A percentile compares a stretch with the other conserved stretches of the same genome.
These are phyloP conservation scores for Mortierella sp. DNA, from an alignment of 371 early-diverging fungal genomes.

Conservation along the genomic window DNA sequence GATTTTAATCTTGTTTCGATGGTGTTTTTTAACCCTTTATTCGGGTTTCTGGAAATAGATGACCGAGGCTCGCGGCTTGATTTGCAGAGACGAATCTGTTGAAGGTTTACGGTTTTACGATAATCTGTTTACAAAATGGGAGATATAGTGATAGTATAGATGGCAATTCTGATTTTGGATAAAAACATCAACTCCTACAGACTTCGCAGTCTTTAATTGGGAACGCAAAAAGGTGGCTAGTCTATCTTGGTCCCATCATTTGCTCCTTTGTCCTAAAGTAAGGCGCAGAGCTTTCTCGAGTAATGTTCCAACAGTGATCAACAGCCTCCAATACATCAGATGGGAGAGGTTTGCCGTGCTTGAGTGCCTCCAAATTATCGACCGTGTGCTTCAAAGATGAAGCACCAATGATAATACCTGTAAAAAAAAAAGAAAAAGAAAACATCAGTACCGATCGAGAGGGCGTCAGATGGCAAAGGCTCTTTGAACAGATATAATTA, in stretches of 20 bases:
- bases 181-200: neutral
- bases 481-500: constrained; percentile 18
- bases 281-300: constrained; percentile 57
- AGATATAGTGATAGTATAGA: constrained; percentile 21
- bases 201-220: neutral
- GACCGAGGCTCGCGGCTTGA: constrained; percentile 79
- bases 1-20: neutral
- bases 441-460: neutral
- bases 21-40: constrained; percentile 6
- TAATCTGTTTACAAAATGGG: constrained; percentile 67
- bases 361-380: constrained; percentile 62
- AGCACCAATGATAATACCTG: constrained; percentile 72
- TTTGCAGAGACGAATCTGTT: constrained; percentile 90
- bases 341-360: constrained; percentile 67
- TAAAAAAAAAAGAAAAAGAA: neutral
- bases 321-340: constrained; percentile 63
- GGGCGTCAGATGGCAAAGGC: neutral
- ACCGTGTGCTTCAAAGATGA: constrained; percentile 65
- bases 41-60: constrained; percentile 61
- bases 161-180: neutral
- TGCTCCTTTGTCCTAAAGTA: constrained; percentile 61
- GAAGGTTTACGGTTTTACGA: constrained; percentile 87
- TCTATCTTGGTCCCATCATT: constrained; percentile 39
- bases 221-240: neutral
- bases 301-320: constrained; percentile 65